Percentiles rank a stretch among this genome's conserved stretches.
These are phyloP conservation scores for Neckera pumila DNA, from an alignment of 225 moss, liverwort and hornwort genomes.

Conservation along the genomic window DNA sequence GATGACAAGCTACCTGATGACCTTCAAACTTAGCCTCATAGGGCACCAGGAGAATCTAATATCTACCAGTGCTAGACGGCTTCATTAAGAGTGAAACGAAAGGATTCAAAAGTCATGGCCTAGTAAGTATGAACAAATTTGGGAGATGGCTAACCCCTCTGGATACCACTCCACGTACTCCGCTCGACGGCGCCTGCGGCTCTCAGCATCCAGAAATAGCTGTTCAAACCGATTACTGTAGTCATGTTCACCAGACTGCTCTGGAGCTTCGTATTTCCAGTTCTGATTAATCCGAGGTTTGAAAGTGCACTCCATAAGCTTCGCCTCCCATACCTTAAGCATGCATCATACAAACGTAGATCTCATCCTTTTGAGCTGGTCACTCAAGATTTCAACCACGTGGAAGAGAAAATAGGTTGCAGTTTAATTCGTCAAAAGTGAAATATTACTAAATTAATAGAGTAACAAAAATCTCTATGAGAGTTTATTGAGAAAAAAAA, in stretches of 20 bases:
- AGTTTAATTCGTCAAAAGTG: neutral
- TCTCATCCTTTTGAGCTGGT: neutral
- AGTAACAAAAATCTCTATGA: neutral
- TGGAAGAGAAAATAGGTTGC: neutral
- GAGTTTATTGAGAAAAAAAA: neutral
- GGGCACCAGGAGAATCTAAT: neutral
- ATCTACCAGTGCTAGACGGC: no score
- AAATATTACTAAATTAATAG: neutral
- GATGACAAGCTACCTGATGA: neutral
- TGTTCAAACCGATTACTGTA: constrained; percentile 69
- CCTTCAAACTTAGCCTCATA: neutral
- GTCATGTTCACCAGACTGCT: neutral
- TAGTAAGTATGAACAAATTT: neutral
- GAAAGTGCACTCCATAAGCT: constrained; percentile 96
- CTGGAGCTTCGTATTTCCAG: constrained; percentile 7
- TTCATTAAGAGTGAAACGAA: neutral
- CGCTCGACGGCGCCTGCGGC: constrained; percentile 75
- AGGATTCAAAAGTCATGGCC: neutral
- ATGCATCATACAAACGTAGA: neutral
- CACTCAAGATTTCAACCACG: neutral
- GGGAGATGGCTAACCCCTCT: constrained; percentile 61
- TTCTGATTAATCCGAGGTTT: constrained; percentile 74
- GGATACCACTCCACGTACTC: constrained; percentile 89
- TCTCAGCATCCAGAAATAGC: constrained; percentile 89
- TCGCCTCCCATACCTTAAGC: constrained; percentile 74